phyloP scores from a whole-genome alignment of 805 yeast genomes.

The Pichia exigua region DNA sequence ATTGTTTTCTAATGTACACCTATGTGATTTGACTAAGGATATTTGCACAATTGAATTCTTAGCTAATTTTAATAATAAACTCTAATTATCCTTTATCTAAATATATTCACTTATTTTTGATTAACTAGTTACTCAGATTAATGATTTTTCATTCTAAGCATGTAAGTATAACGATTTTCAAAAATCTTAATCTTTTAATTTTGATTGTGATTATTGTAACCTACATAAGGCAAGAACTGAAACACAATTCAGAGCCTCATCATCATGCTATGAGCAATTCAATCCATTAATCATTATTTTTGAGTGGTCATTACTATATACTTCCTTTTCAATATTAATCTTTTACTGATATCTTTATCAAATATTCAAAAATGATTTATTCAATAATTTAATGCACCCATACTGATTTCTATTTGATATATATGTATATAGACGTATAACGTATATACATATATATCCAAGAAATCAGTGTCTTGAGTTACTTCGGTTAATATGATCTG shows the following conservation, averaged over 20 bases:
- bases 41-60: neutral
- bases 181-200: neutral
- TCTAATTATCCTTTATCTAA: neutral
- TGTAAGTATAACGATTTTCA: neutral
- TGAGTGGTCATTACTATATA: neutral
- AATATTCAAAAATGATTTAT: neutral
- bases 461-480: neutral
- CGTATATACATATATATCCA: neutral
- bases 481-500: neutral
- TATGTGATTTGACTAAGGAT: neutral
- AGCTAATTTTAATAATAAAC: neutral
- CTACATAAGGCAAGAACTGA: conserved; percentile 6
- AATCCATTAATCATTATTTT: neutral
- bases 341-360: too few relatives aligned
- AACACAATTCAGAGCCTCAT: conserved; percentile 2
- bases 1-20: neutral
- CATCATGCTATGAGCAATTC: conserved; percentile 6
- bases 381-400: conserved; percentile 6
- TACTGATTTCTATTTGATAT: conserved; percentile 3
- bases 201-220: conserved; percentile 2
- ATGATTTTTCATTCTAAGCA: neutral
- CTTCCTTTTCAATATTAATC: neutral
- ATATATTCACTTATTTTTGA: neutral
- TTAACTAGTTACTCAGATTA: neutral
- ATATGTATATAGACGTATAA: neutral